These are phyloP conservation scores for Pleurotus platypus DNA, from an alignment of 768 basidiomycete species.

Conservation along the genomic window DNA sequence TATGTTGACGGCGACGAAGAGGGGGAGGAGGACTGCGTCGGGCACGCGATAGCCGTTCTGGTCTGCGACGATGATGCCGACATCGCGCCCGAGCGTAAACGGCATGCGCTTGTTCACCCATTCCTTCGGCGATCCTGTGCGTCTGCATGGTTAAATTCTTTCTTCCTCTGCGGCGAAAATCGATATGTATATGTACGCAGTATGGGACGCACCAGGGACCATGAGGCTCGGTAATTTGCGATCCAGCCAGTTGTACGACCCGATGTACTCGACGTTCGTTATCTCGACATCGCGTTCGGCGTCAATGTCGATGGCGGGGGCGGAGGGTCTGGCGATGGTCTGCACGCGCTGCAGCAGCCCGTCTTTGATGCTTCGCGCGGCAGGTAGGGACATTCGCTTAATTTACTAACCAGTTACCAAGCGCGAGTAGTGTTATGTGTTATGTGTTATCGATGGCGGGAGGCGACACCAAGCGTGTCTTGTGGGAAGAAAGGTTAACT, in stretches of 20 bases:
- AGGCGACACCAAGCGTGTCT: too few relatives aligned
- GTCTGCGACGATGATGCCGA: conserved; percentile 46
- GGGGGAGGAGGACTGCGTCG: conserved; percentile 40
- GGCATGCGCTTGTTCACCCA: conserved; percentile 52
- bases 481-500: too few relatives aligned
- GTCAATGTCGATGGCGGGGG: too few relatives aligned
- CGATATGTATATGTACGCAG: too few relatives aligned
- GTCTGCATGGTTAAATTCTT: too few relatives aligned
- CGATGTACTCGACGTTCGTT: conserved; percentile 29
- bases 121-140: conserved; percentile 52
- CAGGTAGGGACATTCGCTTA: conserved; percentile 21
- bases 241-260: conserved; percentile 55
- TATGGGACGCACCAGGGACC: conserved; percentile 33
- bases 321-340: conserved; percentile 20
- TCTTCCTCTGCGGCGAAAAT: too few relatives aligned
- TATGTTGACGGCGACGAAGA: conserved; percentile 56
- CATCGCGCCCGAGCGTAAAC: conserved; percentile 51
- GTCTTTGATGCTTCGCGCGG: conserved; percentile 32
- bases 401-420: too few relatives aligned
- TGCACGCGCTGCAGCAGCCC: conserved; percentile 23
- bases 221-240: conserved; percentile 42
- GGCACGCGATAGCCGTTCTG: conserved; percentile 52
- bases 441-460: too few relatives aligned
- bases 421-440: too few relatives aligned
- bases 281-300: conserved; percentile 29